Evolutionary conservation across 164 flowering plant genomes (phyloP).

Genomic region (Umbilicus rupestris): DNA sequence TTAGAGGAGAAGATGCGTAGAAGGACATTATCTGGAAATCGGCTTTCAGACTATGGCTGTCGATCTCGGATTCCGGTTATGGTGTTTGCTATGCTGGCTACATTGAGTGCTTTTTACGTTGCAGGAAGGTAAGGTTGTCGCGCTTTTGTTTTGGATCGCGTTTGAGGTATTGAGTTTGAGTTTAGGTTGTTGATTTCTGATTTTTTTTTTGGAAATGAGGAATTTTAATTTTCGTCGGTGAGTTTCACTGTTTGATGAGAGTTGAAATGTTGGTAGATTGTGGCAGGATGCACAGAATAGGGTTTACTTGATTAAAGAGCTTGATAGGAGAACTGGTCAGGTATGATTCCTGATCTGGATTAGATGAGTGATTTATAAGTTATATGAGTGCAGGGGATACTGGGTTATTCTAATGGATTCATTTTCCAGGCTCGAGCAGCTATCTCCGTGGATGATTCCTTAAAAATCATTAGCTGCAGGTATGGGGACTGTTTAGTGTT

Average conservation of each 20-base stretch:
- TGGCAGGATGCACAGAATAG: constrained; percentile 93
- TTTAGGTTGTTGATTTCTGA: too few relatives aligned
- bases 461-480: constrained; percentile 79
- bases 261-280: constrained; percentile 29
- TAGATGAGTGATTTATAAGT: too few relatives aligned
- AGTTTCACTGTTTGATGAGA: background rate
- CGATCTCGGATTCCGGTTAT: constrained; percentile 55
- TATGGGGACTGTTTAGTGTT: constrained; percentile 19
- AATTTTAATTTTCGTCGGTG: too few relatives aligned
- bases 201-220: background rate
- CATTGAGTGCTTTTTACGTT: constrained; percentile 72
- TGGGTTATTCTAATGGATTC: background rate
- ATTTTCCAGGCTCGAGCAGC: constrained; percentile 68
- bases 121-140: constrained; percentile 68
- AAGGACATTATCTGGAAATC: constrained; percentile 37
- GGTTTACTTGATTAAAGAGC: constrained; percentile 71
- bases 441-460: constrained; percentile 78
- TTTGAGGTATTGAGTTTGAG: background rate
- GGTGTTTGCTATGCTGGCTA: constrained; percentile 65
- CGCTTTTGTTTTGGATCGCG: background rate
- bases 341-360: constrained; percentile 27
- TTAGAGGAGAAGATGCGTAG: constrained; percentile 36
- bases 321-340: constrained; percentile 82
- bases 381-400: background rate
- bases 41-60: constrained; percentile 32